Conservation (phyloP, 345 rosid genomes). For the Clausena lansium region DNA sequence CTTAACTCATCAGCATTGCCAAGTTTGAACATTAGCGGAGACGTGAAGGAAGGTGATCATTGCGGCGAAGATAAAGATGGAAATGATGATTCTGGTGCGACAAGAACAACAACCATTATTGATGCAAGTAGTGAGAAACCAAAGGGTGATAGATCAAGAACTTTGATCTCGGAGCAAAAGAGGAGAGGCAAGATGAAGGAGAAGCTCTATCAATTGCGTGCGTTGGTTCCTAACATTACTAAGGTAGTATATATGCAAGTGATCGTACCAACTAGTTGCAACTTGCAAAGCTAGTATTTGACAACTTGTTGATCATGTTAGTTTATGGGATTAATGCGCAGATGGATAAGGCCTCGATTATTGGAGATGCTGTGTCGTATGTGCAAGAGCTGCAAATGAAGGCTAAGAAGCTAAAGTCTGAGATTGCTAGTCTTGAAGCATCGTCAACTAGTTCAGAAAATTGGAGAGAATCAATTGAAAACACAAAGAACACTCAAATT, state of each 20-base stretch:
- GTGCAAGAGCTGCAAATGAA: constrained; percentile 71
- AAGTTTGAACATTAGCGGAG: constrained; percentile 30
- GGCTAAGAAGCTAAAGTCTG: constrained; percentile 67
- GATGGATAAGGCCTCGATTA: constrained; percentile 98
- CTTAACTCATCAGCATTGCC: constrained; percentile 33
- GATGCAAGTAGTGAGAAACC: constrained; percentile 23
- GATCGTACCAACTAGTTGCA: neutral
- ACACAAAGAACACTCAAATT: constrained; percentile 24
- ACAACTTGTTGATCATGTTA: neutral
- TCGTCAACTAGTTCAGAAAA: constrained; percentile 33
- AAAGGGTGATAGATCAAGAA: constrained; percentile 64
- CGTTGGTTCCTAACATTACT: constrained; percentile 89
- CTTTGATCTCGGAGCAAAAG: constrained; percentile 66
- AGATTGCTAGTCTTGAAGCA: constrained; percentile 64
- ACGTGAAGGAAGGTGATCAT: constrained; percentile 16
- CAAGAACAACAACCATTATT: constrained; percentile 22
- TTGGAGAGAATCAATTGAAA: constrained; percentile 23
- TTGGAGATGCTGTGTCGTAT: constrained; percentile 75
- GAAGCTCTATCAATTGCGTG: constrained; percentile 78
- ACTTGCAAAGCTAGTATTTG: neutral
- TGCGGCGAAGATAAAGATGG: constrained; percentile 37
- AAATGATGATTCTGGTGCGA: constrained; percentile 53
- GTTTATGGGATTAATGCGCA: constrained; percentile 17
- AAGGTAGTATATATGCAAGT: constrained; percentile 43
- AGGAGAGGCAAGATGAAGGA: constrained; percentile 87